Evolutionary conservation across 2,329 filamentous ascomycete genomes (phyloP), one percentile per base, ranked within the genome.

Genomic region (Pyrenophora seminiperda): DNA sequence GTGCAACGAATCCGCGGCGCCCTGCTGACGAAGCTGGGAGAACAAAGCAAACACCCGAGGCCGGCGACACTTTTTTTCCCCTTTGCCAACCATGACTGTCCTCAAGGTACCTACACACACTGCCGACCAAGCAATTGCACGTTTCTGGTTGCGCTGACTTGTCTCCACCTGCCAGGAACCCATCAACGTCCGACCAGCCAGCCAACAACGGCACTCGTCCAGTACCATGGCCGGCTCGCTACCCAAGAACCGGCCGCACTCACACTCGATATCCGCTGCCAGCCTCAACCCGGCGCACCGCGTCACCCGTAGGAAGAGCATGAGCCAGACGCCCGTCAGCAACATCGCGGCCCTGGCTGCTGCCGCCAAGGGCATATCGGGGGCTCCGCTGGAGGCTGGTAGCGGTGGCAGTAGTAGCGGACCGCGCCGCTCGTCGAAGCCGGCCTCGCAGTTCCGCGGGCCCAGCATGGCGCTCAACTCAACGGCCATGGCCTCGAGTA

Each of bases 241-340:
- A 41, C 78, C 76, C 53, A 86, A 89, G 76, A 83, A 85, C 56
- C 87, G 91, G 68, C 86, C 85, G 63, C 90, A 91, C 77, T 90
- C 90, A 41, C 88, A 94, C 74, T 93, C 90, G 50, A 80, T 91
- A 63, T 88, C 92, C 47, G 83, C 88, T 52, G 85, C 85, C 62
- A 85, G 88, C 50, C 83, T 92, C 68, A 93, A 92, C 77, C 78
- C 86, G 63, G 87, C 85, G 73, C 89, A 96, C 75, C 89, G 94
- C 63, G 85, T 97, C 62, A 91, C 90, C 64, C 90, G 93, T 67
- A 86, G 94, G 66, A 97, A 97, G 83, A 97, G 92, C 76, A 91
- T 96, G 71, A 86, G 84, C 70, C 91, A 90, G 54, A 88, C 85
- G 58, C 83, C 87, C 38, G 82, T 81, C 39, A 81, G 83, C 72